phyloP scores from a whole-genome alignment of 306 rosid genomes.

The Dalbergia cultrata region DNA sequence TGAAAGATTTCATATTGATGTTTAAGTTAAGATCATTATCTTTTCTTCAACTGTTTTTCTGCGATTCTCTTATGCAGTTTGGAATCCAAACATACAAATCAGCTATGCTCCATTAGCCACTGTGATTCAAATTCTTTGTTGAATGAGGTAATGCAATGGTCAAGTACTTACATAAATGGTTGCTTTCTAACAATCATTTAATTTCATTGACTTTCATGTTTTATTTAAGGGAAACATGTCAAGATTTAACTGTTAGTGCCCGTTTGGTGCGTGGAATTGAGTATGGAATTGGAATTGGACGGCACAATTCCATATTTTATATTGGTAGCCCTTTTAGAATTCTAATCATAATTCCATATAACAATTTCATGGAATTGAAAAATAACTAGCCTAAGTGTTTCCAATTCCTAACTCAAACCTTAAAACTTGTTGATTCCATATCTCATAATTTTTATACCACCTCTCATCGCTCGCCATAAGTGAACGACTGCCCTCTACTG shows the following conservation, averaged over 20 bases:
- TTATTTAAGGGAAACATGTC: conserved; percentile 4
- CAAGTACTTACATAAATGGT: conserved; percentile 28
- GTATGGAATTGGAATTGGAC: no score
- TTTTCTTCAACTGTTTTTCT: conserved; percentile 40
- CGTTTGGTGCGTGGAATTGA: neutral
- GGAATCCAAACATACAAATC: conserved; percentile 82
- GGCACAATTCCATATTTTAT: no score
- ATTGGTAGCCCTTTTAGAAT: no score
- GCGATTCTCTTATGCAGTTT: conserved; percentile 61
- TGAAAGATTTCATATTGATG: conserved; percentile 27
- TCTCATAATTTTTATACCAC: no score
- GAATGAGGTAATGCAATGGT: conserved; percentile 76
- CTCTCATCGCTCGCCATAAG: no score
- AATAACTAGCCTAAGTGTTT: no score
- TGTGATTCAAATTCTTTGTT: conserved; percentile 93
- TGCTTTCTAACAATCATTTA: conserved; percentile 10
- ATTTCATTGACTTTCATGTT: conserved; percentile 20
- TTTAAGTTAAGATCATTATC: conserved; percentile 31
- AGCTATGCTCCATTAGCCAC: conserved; percentile 94
- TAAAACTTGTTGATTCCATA: no score
- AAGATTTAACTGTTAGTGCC: neutral
- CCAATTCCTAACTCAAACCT: no score
- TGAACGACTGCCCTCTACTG: no score
- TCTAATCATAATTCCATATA: no score
- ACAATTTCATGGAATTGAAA: no score